These are phyloP conservation scores for Pezicula radicicola DNA, from an alignment of 2,329 filamentous ascomycete species.

Conservation along the genomic window DNA sequence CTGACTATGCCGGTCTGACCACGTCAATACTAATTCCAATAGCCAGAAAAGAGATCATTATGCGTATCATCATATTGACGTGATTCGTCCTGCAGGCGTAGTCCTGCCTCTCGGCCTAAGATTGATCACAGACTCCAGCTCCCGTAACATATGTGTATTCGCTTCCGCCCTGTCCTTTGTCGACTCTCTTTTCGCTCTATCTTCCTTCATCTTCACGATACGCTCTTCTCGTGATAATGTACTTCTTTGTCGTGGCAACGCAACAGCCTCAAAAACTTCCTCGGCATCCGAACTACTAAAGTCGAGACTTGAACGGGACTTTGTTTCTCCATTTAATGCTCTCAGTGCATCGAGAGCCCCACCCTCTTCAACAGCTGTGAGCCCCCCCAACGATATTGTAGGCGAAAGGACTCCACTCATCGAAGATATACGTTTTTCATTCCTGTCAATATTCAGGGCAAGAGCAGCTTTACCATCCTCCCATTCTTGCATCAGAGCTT, in stretches of 20 bases:
- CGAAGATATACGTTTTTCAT: constrained; percentile 67
- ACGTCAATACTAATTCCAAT: neutral
- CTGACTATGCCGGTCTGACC: neutral
- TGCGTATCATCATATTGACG: constrained; percentile 29
- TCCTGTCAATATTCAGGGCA: constrained; percentile 76
- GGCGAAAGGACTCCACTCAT: constrained; percentile 56
- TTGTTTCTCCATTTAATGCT: constrained; percentile 71
- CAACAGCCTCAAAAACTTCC: constrained; percentile 90
- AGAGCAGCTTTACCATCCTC: constrained; percentile 83
- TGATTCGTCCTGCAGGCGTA: constrained; percentile 23
- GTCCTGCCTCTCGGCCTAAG: constrained; percentile 39
- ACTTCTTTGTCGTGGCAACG: constrained; percentile 67
- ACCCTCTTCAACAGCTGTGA: constrained; percentile 59
- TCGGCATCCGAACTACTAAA: constrained; percentile 59
- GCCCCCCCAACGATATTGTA: constrained; percentile 61
- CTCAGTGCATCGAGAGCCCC: constrained; percentile 69
- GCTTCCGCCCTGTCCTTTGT: constrained; percentile 74
- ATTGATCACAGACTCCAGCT: constrained; percentile 86
- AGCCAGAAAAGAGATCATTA: constrained; percentile 20
- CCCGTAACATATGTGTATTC: constrained; percentile 84
- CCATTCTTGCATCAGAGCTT: constrained; percentile 78
- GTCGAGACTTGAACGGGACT: constrained; percentile 46
- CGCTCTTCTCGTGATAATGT: constrained; percentile 81
- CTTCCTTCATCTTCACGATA: constrained; percentile 83
- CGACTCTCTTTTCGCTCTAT: constrained; percentile 70